phyloP scores from a whole-genome alignment of 805 yeast species.

The Candida vartiovaarae region DNA sequence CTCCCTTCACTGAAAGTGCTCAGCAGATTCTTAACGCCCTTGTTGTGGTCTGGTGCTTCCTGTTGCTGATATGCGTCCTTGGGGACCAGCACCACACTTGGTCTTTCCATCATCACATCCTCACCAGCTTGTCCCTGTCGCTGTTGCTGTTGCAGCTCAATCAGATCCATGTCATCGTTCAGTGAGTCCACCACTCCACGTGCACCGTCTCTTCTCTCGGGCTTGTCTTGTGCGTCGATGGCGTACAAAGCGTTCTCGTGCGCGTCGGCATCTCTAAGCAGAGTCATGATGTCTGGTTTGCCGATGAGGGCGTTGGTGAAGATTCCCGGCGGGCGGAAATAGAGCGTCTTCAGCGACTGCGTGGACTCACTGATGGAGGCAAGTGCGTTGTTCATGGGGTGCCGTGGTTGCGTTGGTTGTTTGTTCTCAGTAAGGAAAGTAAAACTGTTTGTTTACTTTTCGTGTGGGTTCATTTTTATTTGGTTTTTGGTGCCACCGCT shows the following conservation, averaged over 20 bases:
- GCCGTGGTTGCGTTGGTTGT: slow-evolving; percentile 5
- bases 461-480: too few relatives aligned
- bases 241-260: slow-evolving; percentile 46
- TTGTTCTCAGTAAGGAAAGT: background rate
- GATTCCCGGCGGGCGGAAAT: slow-evolving; percentile 52
- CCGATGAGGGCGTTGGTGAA: slow-evolving; percentile 57
- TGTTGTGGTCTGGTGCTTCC: slow-evolving; percentile 12
- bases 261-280: slow-evolving; percentile 53
- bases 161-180: slow-evolving; percentile 28
- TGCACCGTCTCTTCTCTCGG: slow-evolving; percentile 47
- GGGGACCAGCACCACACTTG: slow-evolving; percentile 20
- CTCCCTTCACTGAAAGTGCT: slow-evolving; percentile 26
- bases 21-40: slow-evolving; percentile 27
- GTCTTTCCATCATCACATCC: slow-evolving; percentile 3
- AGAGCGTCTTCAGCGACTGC: slow-evolving; percentile 23
- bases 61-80: slow-evolving; percentile 8
- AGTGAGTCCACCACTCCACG: slow-evolving; percentile 30
- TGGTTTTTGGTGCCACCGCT: too few relatives aligned
- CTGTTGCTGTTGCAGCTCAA: slow-evolving; percentile 23
- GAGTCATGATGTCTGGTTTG: slow-evolving; percentile 43
- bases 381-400: slow-evolving; percentile 8
- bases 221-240: slow-evolving; percentile 30
- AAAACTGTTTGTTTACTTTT: background rate
- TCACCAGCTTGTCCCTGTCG: background rate
- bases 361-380: slow-evolving; percentile 12